Evolutionary conservation across 2,329 filamentous ascomycete species (phyloP).

Genomic region (Hymenoscyphus salicellus): DNA sequence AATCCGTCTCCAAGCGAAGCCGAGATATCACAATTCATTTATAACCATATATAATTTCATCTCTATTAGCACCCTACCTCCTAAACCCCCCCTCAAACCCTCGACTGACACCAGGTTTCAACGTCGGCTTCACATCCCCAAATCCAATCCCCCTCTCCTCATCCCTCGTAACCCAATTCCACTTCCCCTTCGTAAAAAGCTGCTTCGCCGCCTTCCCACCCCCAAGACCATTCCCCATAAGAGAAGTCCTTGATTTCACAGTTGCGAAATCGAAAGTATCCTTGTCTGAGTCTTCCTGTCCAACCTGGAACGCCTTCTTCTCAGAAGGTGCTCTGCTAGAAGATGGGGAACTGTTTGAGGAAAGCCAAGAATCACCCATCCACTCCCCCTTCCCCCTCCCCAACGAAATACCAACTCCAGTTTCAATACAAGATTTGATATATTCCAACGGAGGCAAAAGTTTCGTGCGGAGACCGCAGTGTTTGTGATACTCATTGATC

Average conservation of each 20-base stretch:
- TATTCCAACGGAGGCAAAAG: conserved; percentile 65
- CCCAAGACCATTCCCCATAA: conserved; percentile 47
- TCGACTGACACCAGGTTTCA: neutral
- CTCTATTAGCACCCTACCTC: neutral
- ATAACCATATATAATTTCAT: neutral
- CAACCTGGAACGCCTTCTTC: conserved; percentile 21
- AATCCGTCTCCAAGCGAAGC: too few relatives aligned
- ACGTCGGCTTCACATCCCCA: conserved; percentile 6
- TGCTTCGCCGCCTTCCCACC: conserved; percentile 50
- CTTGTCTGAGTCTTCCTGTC: conserved; percentile 22
- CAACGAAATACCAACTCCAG: conserved; percentile 28
- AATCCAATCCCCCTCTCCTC: conserved; percentile 12
- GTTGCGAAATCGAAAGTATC: conserved; percentile 44
- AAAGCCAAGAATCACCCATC: conserved; percentile 29
- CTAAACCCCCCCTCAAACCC: neutral
- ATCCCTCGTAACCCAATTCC: conserved; percentile 52
- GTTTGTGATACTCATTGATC: conserved; percentile 68
- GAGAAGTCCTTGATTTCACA: conserved; percentile 48
- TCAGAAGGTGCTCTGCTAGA: conserved; percentile 11
- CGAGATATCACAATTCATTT: too few relatives aligned
- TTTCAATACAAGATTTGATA: conserved; percentile 54
- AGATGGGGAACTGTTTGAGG: conserved; percentile 6
- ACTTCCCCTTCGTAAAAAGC: conserved; percentile 53
- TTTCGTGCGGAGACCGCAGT: conserved; percentile 67
- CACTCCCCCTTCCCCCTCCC: conserved; percentile 27